Evolutionary conservation across 768 basidiomycete genomes (phyloP), one percentile per base, ranked within the genome.

Genomic region (Suillus discolor): DNA sequence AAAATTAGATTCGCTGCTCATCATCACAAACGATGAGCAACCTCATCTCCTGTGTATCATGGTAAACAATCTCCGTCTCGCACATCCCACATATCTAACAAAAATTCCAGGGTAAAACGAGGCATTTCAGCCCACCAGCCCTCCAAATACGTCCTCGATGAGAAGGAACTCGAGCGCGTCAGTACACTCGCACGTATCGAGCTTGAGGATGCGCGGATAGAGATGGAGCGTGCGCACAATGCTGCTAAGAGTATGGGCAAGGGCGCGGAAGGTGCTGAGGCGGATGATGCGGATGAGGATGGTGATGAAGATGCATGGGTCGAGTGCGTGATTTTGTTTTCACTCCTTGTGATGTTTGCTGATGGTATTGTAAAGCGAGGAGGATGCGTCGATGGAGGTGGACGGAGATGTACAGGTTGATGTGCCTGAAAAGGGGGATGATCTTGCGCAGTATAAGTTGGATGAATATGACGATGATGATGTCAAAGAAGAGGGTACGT

Each of bases 381-480:
- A 83, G 63, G 80, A 80, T 39, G 84, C 87, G 68, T 80, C 85
- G 60, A 93, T 92, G 89, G 87, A 87, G 59, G 84, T 87, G 67
- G 87, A 87, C 65, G 73, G 75, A 55, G 77, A 76, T 16, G 62
- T 69, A 54, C 49, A 70, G 23, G 68, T 73, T 45, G 69, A 72
- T 62, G 70, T 76, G 8, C 80, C 77, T 70, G 65, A 70, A 65
- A 80, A 80, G 63, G 73, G 74, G 6, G 89, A 92, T 65, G 94
- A 94, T 77, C 80, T 99, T 23, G 85, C 91, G 1, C 81, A 94
- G 68, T 99, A 98, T 75, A 90, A 96, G 64, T 79, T 99, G 66
- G 96, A 98, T 71, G 86, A 90, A 15, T 99, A 99, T 72, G 97
- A 59, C 39, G 39, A 99, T 71, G 83, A 96, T 60, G 95, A 97